Evolutionary conservation across 2,329 filamentous ascomycete species (phyloP).

Genomic region (Arthrinium phaeospermum): DNA sequence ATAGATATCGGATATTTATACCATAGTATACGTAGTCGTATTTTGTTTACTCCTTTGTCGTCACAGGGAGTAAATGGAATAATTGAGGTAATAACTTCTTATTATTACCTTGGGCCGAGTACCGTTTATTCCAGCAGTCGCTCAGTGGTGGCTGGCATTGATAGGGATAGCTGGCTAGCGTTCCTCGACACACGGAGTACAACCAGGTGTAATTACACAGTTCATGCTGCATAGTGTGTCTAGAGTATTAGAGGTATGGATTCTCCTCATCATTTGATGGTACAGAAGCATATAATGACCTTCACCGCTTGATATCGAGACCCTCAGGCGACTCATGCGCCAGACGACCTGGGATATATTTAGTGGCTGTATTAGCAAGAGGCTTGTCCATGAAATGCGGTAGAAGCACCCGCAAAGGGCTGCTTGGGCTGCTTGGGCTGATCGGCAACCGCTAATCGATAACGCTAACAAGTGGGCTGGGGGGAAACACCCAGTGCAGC

Average conservation of each 20-base stretch:
- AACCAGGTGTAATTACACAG: neutral
- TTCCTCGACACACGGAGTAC: neutral
- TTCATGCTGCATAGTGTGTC: neutral
- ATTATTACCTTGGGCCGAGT: no score
- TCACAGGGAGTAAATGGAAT: no score
- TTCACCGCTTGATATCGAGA: conserved; percentile 13
- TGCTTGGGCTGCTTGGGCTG: neutral
- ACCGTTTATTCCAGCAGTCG: no score
- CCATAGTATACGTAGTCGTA: no score
- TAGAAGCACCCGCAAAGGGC: neutral
- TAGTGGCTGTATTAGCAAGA: conserved; percentile 12
- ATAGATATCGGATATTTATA: no score
- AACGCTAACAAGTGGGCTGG: conserved; percentile 8
- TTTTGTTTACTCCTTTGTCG: no score
- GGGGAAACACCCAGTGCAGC: neutral
- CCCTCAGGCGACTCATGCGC: conserved; percentile 7
- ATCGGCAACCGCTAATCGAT: conserved; percentile 16
- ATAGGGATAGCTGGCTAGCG: no score
- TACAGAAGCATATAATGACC: neutral
- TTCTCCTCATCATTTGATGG: neutral
- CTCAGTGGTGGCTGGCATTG: no score
- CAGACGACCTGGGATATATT: neutral
- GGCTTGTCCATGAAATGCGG: neutral
- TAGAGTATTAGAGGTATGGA: neutral
- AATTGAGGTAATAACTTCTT: no score